Conservation (phyloP, 805 yeast species). For the Monosporozyma unispora region DNA sequence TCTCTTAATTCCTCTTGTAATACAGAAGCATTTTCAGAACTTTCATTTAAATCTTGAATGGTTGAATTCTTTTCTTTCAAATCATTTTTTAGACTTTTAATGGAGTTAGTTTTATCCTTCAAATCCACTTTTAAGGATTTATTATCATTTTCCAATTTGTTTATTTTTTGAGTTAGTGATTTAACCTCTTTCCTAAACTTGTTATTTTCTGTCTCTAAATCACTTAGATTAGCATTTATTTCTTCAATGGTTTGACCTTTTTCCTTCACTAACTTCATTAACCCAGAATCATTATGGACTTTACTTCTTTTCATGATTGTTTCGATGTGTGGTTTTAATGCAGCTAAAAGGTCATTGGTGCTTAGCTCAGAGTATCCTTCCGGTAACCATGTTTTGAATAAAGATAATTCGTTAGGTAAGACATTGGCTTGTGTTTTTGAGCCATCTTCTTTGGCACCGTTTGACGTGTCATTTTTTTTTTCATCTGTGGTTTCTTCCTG, state of each 20-base stretch:
- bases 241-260: conserved; percentile 50
- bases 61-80: conserved; percentile 18
- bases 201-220: background rate
- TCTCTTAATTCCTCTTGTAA: conserved; percentile 9
- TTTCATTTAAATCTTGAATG: conserved; percentile 18
- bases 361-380: background rate
- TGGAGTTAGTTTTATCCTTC: background rate
- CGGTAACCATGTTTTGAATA: conserved; percentile 2
- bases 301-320: background rate
- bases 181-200: background rate
- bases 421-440: background rate
- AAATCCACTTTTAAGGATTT: background rate
- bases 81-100: conserved; percentile 19
- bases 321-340: conserved; percentile 8
- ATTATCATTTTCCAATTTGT: conserved; percentile 10
- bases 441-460: background rate
- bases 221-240: conserved; percentile 24
- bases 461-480: background rate
- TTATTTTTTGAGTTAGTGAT: conserved; percentile 7
- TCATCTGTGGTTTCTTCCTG: background rate
- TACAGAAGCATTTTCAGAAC: conserved; percentile 2
- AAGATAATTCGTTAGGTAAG: background rate
- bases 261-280: conserved; percentile 22
- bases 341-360: conserved; percentile 3
- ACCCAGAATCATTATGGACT: conserved; percentile 12